Base-by-base conservation (phyloP, 2,329 filamentous ascomycete species). In the Teratosphaeria pseudoeucalypti region DNA sequence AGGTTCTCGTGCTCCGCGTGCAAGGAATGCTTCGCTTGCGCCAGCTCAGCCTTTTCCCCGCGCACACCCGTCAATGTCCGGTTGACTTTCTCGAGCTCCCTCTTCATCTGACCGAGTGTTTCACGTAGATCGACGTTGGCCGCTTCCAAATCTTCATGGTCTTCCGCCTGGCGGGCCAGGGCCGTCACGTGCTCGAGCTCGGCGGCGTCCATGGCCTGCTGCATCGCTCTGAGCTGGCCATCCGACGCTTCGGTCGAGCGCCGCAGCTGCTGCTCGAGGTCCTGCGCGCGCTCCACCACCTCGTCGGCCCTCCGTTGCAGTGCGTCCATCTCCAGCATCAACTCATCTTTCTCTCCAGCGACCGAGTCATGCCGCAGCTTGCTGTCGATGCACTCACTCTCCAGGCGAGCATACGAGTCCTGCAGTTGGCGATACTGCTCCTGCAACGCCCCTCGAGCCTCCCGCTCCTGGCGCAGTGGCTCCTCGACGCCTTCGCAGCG, bases 401-500 rank as follows among this genome's bases (percentile, higher is more conserved):
- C 70, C 7, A 80, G 62, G 26, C 75, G 69, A 10, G 67, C 66
- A 16, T 74, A 75, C 3, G 68, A 73, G 58, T 57, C 60, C 54
- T 61, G 71, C 62, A 74, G 73, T 3, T 68, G 69, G 34, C 74
- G 67, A 10, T 75, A 69, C 49, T 78, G 70, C 0, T 70, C 60
- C 23, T 70, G 70, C 2, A 78, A 60, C 10, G 65, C 63, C 9
- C 70, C 61, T 2, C 76, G 68, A 59, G 68, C 75, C 16, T 70
- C 67, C 58, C 73, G 70, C 63, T 80, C 79, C 16, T 72, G 70
- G 4, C 75, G 75, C 12, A 85, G 71, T 6, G 83, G 83, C 55
- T 75, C 75, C 69, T 85, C 83, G 2, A 81, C 74, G 34, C 76
- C 76, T 37, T 79, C 75, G 65, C 83, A 85, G 7, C 83, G 77